Conservation (phyloP, 1,139 yeast species). For the Candida mesenterica region DNA sequence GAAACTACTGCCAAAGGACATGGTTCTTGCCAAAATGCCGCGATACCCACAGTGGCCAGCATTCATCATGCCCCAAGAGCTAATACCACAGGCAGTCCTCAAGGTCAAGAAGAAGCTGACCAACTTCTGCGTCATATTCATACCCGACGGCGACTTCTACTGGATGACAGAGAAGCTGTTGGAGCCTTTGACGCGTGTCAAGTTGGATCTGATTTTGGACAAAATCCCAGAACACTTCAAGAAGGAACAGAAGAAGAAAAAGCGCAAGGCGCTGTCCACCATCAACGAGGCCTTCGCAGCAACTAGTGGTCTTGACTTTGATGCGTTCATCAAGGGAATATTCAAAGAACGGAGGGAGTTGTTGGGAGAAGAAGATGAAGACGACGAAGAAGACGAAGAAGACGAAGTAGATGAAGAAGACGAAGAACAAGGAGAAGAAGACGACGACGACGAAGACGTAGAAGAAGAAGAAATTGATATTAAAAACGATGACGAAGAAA, state of each 20-base stretch:
- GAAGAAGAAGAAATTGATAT: constrained; percentile 14
- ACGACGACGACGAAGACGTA: constrained; percentile 14
- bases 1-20: constrained; percentile 31
- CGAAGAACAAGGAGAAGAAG: constrained; percentile 16
- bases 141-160: constrained; percentile 49
- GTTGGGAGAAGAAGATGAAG: constrained; percentile 28
- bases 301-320: constrained; percentile 38
- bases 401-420: constrained; percentile 25
- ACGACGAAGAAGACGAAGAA: constrained; percentile 30
- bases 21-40: constrained; percentile 48
- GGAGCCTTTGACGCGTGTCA: constrained; percentile 31
- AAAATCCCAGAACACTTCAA: constrained; percentile 29
- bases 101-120: constrained; percentile 40
- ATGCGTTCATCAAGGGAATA: constrained; percentile 36
- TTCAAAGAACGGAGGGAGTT: constrained; percentile 22
- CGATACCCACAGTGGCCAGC: constrained; percentile 53
- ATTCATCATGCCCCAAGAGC: constrained; percentile 42
- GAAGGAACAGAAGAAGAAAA: constrained; percentile 16
- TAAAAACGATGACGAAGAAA: constrained; percentile 12
- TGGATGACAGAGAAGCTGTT: constrained; percentile 46
- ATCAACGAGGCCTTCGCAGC: constrained; percentile 43
- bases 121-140: constrained; percentile 44
- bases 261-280: constrained; percentile 28
- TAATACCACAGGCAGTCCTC: constrained; percentile 39
- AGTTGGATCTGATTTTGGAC: constrained; percentile 26